Evolutionary conservation across 768 basidiomycete species (phyloP).

Genomic region (Amanita brunnescens): DNA sequence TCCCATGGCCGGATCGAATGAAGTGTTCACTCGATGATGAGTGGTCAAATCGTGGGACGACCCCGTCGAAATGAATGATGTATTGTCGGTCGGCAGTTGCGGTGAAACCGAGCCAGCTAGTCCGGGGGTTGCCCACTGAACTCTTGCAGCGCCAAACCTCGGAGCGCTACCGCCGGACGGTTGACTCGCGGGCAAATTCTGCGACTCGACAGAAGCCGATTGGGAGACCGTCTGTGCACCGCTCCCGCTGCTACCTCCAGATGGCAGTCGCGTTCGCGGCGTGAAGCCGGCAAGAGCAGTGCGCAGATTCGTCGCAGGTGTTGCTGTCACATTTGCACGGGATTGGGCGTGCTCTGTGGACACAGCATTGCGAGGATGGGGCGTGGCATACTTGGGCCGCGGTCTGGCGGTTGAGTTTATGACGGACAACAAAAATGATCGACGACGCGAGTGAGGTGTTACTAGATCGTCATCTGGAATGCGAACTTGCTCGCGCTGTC

Average conservation of each 20-base stretch:
- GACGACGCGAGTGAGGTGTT: slow-evolving; percentile 66
- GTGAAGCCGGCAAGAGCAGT: slow-evolving; percentile 58
- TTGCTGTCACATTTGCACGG: slow-evolving; percentile 23
- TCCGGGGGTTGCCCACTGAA: slow-evolving; percentile 4
- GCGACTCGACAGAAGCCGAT: slow-evolving; percentile 26
- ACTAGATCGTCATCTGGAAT: slow-evolving; percentile 34
- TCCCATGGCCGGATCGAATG: slow-evolving; percentile 79
- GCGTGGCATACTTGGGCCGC: slow-evolving; percentile 53
- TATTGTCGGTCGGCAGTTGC: slow-evolving; percentile 13
- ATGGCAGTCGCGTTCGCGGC: slow-evolving; percentile 43
- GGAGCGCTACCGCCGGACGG: neutral
- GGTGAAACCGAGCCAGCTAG: slow-evolving; percentile 10
- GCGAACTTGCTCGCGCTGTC: slow-evolving; percentile 1
- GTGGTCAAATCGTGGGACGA: slow-evolving; percentile 86
- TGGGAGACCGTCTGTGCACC: slow-evolving; percentile 38
- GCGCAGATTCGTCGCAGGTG: slow-evolving; percentile 27
- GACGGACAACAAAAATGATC: slow-evolving; percentile 76
- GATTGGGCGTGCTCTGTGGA: slow-evolving; percentile 30
- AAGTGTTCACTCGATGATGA: slow-evolving; percentile 74
- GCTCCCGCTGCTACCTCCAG: slow-evolving; percentile 9
- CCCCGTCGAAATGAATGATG: slow-evolving; percentile 71
- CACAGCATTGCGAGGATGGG: slow-evolving; percentile 26
- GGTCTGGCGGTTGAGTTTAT: slow-evolving; percentile 79
- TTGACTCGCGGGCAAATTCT: slow-evolving; percentile 15
- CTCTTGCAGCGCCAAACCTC: neutral